Conservation (phyloP, 2,329 filamentous ascomycete species). For the Fusarium newnesense region DNA sequence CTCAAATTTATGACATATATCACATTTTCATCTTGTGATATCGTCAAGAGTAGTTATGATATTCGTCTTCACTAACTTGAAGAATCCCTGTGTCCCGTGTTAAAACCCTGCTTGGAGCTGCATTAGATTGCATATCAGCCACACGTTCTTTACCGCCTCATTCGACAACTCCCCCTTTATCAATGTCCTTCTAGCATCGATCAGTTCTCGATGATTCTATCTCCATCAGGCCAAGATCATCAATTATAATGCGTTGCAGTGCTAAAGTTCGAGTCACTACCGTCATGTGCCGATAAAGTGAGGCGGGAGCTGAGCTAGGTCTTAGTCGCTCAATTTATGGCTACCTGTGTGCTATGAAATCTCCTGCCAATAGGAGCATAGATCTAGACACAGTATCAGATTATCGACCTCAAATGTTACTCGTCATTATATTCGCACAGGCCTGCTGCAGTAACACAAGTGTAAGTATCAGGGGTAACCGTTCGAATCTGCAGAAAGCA, state of each 20-base stretch:
- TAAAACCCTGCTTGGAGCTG: constrained; percentile 12
- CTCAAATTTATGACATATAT: not conserved
- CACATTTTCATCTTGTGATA: constrained; percentile 3
- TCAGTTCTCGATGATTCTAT: not conserved
- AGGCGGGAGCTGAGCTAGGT: constrained; percentile 5
- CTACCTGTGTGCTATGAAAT: not conserved
- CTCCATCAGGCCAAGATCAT: not conserved
- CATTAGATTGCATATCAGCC: constrained; percentile 9
- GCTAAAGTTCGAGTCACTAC: not conserved
- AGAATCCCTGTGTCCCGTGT: constrained; percentile 8
- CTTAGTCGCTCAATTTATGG: not conserved
- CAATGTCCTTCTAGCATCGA: not conserved
- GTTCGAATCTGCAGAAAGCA: not conserved
- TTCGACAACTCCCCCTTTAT: not conserved
- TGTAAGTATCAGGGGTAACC: constrained; percentile 23
- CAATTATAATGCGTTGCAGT: not conserved
- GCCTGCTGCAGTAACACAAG: constrained; percentile 5
- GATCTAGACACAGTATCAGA: not conserved
- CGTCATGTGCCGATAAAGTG: constrained; percentile 13
- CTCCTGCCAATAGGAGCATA: not conserved
- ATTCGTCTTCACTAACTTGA: not conserved
- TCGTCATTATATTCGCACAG: not conserved
- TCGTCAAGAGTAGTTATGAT: not conserved
- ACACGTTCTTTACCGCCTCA: constrained; percentile 20
- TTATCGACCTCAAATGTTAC: not conserved